phyloP scores from a whole-genome alignment of 352 stramenopile genomes.

The Phytophthora hibernalis region DNA sequence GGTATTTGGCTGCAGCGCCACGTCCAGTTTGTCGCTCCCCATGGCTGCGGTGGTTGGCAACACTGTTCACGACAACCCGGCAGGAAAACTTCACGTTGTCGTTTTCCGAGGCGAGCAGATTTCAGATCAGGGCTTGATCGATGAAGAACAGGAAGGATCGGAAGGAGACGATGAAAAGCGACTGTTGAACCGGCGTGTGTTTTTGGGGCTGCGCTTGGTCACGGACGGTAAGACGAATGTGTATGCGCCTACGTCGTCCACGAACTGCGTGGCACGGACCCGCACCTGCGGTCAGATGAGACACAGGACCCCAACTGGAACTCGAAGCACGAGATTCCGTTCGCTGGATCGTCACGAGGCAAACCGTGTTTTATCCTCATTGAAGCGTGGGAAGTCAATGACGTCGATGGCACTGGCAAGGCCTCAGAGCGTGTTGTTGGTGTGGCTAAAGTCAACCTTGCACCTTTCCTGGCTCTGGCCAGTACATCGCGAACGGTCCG shows the following conservation, averaged over 20 bases:
- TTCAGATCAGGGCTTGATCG: slow-evolving; percentile 57
- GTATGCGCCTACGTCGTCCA: slow-evolving; percentile 82
- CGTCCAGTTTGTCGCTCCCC: slow-evolving; percentile 83
- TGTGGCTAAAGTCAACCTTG: slow-evolving; percentile 88
- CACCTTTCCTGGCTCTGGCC: slow-evolving; percentile 85
- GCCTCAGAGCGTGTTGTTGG: slow-evolving; percentile 77
- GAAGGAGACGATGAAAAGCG: slow-evolving; percentile 51
- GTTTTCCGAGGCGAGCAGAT: slow-evolving; percentile 89
- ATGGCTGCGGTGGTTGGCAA: slow-evolving; percentile 88
- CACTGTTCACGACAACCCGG: slow-evolving; percentile 78
- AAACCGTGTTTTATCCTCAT: slow-evolving; percentile 91
- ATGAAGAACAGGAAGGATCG: slow-evolving; percentile 62
- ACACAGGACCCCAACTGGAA: slow-evolving; percentile 81
- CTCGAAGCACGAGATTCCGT: slow-evolving; percentile 75
- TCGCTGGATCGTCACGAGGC: slow-evolving; percentile 71
- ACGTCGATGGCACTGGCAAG: slow-evolving; percentile 36
- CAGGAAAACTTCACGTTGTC: slow-evolving; percentile 74
- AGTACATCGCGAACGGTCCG: slow-evolving; percentile 83
- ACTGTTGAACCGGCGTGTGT: slow-evolving; percentile 46
- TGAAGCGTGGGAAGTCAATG: slow-evolving; percentile 81
- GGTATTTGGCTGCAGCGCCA: slow-evolving; percentile 89
- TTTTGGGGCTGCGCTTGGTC: slow-evolving; percentile 75
- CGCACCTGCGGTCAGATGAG: slow-evolving; percentile 57
- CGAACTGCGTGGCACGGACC: slow-evolving; percentile 78
- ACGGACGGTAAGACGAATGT: slow-evolving; percentile 90